phyloP scores from a whole-genome alignment of 1,139 yeast genomes.

The Zygosaccharomyces sapae region DNA sequence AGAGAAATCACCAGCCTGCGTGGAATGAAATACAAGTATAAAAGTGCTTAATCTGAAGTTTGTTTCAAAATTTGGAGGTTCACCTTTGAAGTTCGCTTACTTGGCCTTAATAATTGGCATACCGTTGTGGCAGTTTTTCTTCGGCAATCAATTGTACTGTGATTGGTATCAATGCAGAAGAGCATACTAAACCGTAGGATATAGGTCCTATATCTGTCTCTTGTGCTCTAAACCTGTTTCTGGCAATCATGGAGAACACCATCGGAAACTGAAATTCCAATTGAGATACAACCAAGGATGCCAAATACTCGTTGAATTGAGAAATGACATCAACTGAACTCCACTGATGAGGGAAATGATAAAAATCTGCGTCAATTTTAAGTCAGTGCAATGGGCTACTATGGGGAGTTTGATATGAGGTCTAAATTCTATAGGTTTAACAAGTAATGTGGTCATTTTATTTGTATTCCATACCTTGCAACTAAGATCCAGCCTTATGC shows the following conservation, averaged over 20 bases:
- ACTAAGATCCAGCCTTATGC: constrained; percentile 8
- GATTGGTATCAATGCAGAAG: constrained; percentile 23
- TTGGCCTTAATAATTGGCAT: constrained; percentile 17
- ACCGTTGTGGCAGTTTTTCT: constrained; percentile 27
- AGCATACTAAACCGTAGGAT: constrained; percentile 24
- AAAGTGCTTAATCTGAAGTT: constrained; percentile 23
- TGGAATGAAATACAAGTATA: constrained; percentile 31
- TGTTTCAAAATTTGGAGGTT: constrained; percentile 15
- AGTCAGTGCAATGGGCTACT: constrained; percentile 9
- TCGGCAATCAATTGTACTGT: constrained; percentile 21
- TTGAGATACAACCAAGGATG: constrained; percentile 30
- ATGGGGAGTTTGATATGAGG: constrained; percentile 8
- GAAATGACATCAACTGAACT: constrained; percentile 1
- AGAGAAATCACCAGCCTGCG: constrained; percentile 25
- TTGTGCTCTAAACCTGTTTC: constrained; percentile 22
- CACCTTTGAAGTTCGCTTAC: constrained; percentile 8
- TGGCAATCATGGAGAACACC: constrained; percentile 25
- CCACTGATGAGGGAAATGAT: not conserved
- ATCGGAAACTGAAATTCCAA: constrained; percentile 31
- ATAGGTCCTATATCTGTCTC: constrained; percentile 26
- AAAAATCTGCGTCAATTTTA: constrained; percentile 12
- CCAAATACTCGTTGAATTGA: constrained; percentile 27
- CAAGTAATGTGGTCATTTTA: constrained; percentile 16
- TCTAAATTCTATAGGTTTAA: constrained; percentile 15
- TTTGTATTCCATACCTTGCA: constrained; percentile 21